Percentiles rank a stretch among this genome's conserved stretches.
phyloP scores from a whole-genome alignment of 2,329 filamentous ascomycete species.

The Myriosclerotinia curreyana region DNA sequence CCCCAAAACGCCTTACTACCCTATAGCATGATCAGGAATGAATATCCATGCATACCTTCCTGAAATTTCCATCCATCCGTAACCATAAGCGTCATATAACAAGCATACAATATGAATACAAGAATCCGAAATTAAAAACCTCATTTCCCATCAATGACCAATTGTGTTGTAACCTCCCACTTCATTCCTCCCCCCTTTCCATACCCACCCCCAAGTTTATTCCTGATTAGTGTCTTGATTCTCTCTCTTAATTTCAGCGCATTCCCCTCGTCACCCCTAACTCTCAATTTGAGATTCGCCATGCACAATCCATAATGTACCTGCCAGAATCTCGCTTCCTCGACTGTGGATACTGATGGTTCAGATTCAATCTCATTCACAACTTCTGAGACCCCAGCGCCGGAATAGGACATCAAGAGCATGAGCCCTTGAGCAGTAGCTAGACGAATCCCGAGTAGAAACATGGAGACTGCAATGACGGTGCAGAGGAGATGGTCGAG shows the following conservation, averaged over 20 bases:
- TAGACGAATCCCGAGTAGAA: conserved; percentile 76
- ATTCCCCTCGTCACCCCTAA: conserved; percentile 63
- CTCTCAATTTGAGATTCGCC: conserved; percentile 82
- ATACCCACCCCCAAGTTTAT: conserved; percentile 83
- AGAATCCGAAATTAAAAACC: background rate
- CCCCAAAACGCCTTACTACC: background rate
- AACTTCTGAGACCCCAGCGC: conserved; percentile 51
- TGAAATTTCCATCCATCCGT: no score
- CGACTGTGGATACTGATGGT: conserved; percentile 69
- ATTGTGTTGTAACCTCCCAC: conserved; percentile 93
- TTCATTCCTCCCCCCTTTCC: conserved; percentile 72
- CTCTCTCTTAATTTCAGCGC: conserved; percentile 71
- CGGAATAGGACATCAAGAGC: conserved; percentile 84
- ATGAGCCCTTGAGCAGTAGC: conserved; percentile 86
- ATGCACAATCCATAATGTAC: conserved; percentile 96
- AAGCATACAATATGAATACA: background rate
- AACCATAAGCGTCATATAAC: background rate
- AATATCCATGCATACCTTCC: background rate
- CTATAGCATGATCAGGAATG: background rate
- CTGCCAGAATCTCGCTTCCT: conserved; percentile 97
- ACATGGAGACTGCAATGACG: conserved; percentile 83
- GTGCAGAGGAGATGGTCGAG: conserved; percentile 80
- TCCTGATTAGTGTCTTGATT: conserved; percentile 75
- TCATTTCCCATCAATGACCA: conserved; percentile 42
- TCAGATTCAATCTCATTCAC: conserved; percentile 82